These are phyloP conservation scores for Xylaria sp. DNA, from an alignment of 495 filamentous ascomycete species.

Conservation along the genomic window DNA sequence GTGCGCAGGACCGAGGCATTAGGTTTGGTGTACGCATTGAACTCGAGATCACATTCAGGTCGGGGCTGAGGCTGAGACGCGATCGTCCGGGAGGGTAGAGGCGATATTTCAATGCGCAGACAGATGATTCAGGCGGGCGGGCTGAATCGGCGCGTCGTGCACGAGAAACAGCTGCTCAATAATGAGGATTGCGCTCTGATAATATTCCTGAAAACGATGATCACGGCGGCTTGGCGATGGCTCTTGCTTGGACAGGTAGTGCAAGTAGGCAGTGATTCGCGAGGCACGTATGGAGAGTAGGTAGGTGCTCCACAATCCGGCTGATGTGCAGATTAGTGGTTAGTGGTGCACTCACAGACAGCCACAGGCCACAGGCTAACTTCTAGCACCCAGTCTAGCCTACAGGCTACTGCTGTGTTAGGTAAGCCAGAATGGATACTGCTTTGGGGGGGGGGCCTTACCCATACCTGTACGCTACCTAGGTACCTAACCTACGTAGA, in stretches of 20 bases:
- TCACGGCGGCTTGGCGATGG: constrained; percentile 15
- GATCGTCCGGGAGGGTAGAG: constrained; percentile 3
- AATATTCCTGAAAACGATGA: constrained; percentile 1
- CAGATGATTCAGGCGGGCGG: not conserved
- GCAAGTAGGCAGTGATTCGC: constrained; percentile 11
- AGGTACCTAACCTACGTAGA: not conserved
- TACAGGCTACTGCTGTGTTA: no score
- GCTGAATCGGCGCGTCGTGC: constrained; percentile 31
- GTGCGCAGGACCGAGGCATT: constrained; percentile 10
- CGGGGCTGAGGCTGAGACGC: constrained; percentile 15
- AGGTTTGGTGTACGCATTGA: constrained; percentile 20
- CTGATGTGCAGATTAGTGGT: not conserved
- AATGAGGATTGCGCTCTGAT: not conserved
- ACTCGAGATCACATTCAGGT: not conserved
- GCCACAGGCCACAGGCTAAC: not conserved
- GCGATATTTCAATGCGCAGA: not conserved
- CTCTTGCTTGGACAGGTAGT: constrained; percentile 8
- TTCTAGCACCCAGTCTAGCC: not conserved
- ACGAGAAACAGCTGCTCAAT: not conserved
- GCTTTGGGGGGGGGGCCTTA: no score
- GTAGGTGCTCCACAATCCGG: constrained; percentile 2
- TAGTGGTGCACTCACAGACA: constrained; percentile 2
- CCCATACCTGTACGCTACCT: no score
- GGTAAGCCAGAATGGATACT: no score
- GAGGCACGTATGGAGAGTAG: constrained; percentile 19